Base-by-base conservation (phyloP, 2,329 filamentous ascomycete species). In the Colletotrichum sp. region DNA sequence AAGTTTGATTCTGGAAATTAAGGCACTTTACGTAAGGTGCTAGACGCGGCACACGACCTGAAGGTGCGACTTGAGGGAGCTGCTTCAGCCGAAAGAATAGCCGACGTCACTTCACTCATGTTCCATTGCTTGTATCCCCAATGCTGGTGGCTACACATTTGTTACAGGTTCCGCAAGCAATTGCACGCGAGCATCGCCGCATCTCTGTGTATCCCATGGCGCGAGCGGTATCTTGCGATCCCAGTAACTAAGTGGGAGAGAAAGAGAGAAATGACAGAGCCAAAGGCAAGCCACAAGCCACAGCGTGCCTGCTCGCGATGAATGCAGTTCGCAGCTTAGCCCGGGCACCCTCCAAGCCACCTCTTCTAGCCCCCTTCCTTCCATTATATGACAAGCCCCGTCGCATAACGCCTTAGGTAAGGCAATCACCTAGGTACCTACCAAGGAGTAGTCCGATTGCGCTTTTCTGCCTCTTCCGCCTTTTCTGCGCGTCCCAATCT, bases 231-330 rank as follows among this genome's bases (percentile, higher is more conserved):
- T 39, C 36, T 3, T 39, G 36, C 36, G 36, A 1, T 18, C 36
- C 36, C 36, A 18, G 36, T 39, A 1, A 18, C 36, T 39, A 39
- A 39, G 36, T 57, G 44, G 7, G 44, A 49, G 39, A 21, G n/a
- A 49, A 49, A 26, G 44, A 26, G 36, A 44, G 55, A 52, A 71
- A 60, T 70, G 68, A 70, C 68, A 70, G 55, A 62, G 62, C 55
- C 64, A 7, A 59, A 72, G 67, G 6, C 30, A 75, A 75, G 68
- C 73, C 55, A 72, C 52, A 75, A 75, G 68, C 73, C 55, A 72
- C 73, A 63, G 26, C 18, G 60, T 62, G 68, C 72, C 66, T 60
- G 8, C 60, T 36, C n/a, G 36, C 60, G 62, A 34, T 28, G 60
- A 52, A 49, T 21, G 68, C 57, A 21, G 32, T n/a, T 68, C 28